phyloP scores from a whole-genome alignment of 176 grass and related monocot species.

The Aegilops longissima region DNA sequence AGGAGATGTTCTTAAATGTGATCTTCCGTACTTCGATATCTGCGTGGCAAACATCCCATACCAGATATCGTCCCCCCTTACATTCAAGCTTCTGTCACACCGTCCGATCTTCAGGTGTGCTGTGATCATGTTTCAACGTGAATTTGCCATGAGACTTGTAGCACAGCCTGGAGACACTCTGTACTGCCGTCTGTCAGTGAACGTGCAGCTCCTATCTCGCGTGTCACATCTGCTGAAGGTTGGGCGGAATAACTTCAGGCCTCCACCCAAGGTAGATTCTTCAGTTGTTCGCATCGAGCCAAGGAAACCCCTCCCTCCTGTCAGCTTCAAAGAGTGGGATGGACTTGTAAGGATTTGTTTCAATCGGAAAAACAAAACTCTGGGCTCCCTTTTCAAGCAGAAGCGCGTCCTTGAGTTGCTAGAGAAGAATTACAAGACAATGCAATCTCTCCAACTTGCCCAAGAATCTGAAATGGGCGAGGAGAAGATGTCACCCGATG shows the following conservation, averaged over 20 bases:
- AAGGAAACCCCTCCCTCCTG: conserved; percentile 74
- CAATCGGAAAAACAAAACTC: conserved; percentile 88
- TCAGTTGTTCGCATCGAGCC: conserved; percentile 93
- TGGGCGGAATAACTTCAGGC: conserved; percentile 87
- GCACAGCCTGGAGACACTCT: conserved; percentile 83
- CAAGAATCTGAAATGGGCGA: conserved; percentile 36
- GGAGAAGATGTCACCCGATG: conserved; percentile 49
- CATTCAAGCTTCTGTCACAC: conserved; percentile 85
- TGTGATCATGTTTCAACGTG: conserved; percentile 94
- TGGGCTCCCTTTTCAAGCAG: conserved; percentile 78
- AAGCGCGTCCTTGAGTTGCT: conserved; percentile 71
- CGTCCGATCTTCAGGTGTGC: conserved; percentile 89
- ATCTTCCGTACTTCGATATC: conserved; percentile 94
- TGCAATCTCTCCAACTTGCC: conserved; percentile 68
- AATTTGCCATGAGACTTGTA: conserved; percentile 93
- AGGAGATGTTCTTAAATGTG: conserved; percentile 93
- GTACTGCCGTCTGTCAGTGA: conserved; percentile 94
- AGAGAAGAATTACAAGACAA: conserved; percentile 95
- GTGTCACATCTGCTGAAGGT: conserved; percentile 90
- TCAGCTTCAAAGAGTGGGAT: conserved; percentile 95
- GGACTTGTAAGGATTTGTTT: conserved; percentile 79
- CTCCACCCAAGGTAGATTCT: conserved; percentile 90
- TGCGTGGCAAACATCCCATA: conserved; percentile 97
- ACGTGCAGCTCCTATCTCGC: conserved; percentile 80
- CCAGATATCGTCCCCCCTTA: conserved; percentile 88